Evolutionary conservation across 805 yeast genomes (phyloP), one percentile per base, ranked within the genome.

Genomic region (Kodamaea leandrae): DNA sequence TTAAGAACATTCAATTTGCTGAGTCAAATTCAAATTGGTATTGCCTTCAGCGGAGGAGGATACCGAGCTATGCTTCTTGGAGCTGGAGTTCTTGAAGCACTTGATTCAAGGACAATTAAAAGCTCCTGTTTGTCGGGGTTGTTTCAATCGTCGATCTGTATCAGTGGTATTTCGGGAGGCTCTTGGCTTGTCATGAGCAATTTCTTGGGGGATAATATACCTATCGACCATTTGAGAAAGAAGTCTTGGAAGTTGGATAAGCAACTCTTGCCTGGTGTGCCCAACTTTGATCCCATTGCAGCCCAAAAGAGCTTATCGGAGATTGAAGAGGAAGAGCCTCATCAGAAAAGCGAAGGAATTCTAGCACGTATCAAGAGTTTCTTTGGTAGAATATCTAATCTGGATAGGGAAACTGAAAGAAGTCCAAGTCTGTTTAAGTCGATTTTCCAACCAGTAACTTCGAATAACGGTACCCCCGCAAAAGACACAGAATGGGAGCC

Each of bases 121-220:
- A 12, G 13, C 8, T 56, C 4, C 38, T 48, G 57, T 24, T 46
- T 78, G 13, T 76, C 76, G 16, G 83, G 83, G 0, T 41, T 82
- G 8, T 57, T 77, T 15, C 86, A 82, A 49, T 61, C 76, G 6
- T 44, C 79, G 0, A 62, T 74, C 12, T 82, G 83, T 53, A 64
- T 83, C 8, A 73, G 78, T 0, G 88, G 88, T 0, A 71, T 81
- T 1, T 80, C 87, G 2, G 89, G 89, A 1, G 90, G 89, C 0
- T 74, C 83, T 34, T 83, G 90, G 89, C 58, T 80, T 6, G 76
- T 83, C 2, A 74, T 82, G 59, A 64, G 64, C 41, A 63, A 58
- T 36, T 60, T 58, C 19, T 53, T 64, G 1, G 60, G 62, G 37
- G 67, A 64, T 43, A 57, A 55, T 20, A 47, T 37, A 6, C 66